Percentiles rank a stretch among this genome's conserved stretches.
phyloP scores from a whole-genome alignment of 78 protist species.

The Dictyostelium intermedium region DNA sequence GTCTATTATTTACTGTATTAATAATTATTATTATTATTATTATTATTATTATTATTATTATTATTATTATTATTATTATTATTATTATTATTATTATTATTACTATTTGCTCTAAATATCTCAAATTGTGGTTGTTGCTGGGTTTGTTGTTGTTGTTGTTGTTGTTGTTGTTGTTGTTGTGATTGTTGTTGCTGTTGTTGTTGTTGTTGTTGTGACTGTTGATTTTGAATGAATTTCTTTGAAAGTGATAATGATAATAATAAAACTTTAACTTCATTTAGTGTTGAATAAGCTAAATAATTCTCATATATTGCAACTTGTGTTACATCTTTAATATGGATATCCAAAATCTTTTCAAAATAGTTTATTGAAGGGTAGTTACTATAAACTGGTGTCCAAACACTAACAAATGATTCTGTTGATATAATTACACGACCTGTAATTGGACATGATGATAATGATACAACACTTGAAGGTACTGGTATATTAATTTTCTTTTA shows the following conservation, averaged over 20 bases:
- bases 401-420: conserved; percentile 32
- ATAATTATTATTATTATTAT: too few relatives aligned
- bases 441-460: conserved; percentile 45
- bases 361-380: background rate
- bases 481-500: conserved; percentile 33
- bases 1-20: too few relatives aligned
- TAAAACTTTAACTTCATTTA: conserved; percentile 35
- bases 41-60: background rate
- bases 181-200: background rate
- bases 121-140: background rate
- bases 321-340: conserved; percentile 31
- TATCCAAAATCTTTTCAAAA: conserved; percentile 62
- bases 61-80: background rate
- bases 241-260: background rate
- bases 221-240: background rate
- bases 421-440: conserved; percentile 62
- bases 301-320: conserved; percentile 42
- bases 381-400: conserved; percentile 40
- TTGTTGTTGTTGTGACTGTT: background rate
- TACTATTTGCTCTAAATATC: background rate
- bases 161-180: background rate
- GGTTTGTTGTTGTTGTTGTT: background rate
- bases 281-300: conserved; percentile 47
- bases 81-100: background rate
- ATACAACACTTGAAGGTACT: conserved; percentile 35